Percentiles rank a stretch among this genome's conserved stretches.
phyloP scores from a whole-genome alignment of 192 early-diverging fungal species.

The Coemansia sp. region DNA sequence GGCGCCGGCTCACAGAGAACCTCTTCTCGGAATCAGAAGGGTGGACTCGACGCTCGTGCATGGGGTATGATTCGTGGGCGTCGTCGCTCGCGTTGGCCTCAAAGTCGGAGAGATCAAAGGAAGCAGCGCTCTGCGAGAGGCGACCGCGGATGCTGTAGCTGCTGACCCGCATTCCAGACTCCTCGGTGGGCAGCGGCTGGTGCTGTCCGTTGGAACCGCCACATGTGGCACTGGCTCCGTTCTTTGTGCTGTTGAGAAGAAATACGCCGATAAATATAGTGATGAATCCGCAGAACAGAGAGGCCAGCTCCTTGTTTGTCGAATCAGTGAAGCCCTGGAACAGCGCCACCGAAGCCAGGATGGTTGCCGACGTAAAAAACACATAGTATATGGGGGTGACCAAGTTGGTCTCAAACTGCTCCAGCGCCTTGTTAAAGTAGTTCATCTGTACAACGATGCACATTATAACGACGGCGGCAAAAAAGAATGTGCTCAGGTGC shows the following conservation, averaged over 20 bases:
- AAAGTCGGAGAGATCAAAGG: conserved; percentile 45
- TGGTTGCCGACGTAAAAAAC: conserved; percentile 92
- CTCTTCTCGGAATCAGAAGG: conserved; percentile 39
- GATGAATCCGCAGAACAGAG: conserved; percentile 83
- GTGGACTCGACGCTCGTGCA: conserved; percentile 38
- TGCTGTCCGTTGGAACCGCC: conserved; percentile 24
- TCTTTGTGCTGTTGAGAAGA: conserved; percentile 65
- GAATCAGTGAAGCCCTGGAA: conserved; percentile 83
- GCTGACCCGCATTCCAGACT: conserved; percentile 38
- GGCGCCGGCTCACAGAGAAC: conserved; percentile 26
- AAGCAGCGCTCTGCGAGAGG: conserved; percentile 17
- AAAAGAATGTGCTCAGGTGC: conserved; percentile 86
- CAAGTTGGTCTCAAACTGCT: conserved; percentile 86
- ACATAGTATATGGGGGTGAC: conserved; percentile 94
- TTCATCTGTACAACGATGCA: conserved; percentile 96
- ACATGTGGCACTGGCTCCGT: conserved; percentile 1
- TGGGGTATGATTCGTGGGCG: conserved; percentile 43
- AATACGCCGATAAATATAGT: conserved; percentile 94
- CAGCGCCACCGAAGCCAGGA: conserved; percentile 82
- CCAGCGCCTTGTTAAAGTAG: conserved; percentile 97
- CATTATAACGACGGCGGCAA: conserved; percentile 70
- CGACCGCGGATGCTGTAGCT: conserved; percentile 22
- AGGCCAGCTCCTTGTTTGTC: conserved; percentile 69
- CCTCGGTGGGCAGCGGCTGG: conserved; percentile 50
- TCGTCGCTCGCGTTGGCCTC: conserved; percentile 28